Conservation (phyloP, 2,329 filamentous ascomycete species). For the Diplodia corticola region DNA sequence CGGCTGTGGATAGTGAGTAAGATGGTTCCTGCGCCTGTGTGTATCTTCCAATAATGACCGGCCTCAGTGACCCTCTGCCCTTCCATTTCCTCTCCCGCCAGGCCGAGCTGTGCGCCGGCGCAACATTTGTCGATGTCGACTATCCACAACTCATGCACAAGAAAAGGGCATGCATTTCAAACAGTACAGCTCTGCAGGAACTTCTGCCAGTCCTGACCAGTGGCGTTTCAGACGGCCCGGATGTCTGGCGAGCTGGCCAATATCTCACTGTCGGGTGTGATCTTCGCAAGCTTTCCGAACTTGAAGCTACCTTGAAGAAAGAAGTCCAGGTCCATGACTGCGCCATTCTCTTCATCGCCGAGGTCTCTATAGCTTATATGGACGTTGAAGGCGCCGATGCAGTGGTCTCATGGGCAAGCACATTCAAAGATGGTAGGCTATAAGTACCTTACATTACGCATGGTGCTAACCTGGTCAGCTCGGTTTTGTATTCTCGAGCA, state of each 20-base stretch:
- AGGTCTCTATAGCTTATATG: slow-evolving; percentile 93
- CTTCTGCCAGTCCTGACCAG: slow-evolving; percentile 33
- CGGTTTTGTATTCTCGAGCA: slow-evolving; percentile 88
- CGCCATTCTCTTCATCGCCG: slow-evolving; percentile 76
- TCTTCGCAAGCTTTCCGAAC: slow-evolving; percentile 63
- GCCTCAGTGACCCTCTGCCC: slow-evolving; percentile 74
- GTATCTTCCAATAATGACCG: slow-evolving; percentile 5
- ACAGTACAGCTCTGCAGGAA: slow-evolving; percentile 56
- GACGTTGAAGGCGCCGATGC: slow-evolving; percentile 69
- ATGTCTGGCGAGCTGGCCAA: slow-evolving; percentile 55
- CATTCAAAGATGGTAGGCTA: slow-evolving; percentile 63
- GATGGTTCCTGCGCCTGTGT: slow-evolving; percentile 15
- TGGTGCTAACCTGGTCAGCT: slow-evolving; percentile 48
- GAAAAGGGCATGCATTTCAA: slow-evolving; percentile 67
- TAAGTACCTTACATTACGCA: not conserved
- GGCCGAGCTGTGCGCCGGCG: slow-evolving; percentile 56
- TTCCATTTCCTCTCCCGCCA: slow-evolving; percentile 78
- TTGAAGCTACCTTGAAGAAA: slow-evolving; percentile 61
- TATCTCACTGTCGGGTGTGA: slow-evolving; percentile 84
- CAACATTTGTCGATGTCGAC: slow-evolving; percentile 80
- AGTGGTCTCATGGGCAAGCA: slow-evolving; percentile 76
- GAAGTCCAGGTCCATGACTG: slow-evolving; percentile 60
- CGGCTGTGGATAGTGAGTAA: slow-evolving; percentile 83
- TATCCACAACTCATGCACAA: slow-evolving; percentile 76
- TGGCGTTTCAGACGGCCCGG: slow-evolving; percentile 32